A percentile compares a stretch with the other conserved stretches of the same genome.
These are phyloP conservation scores for Calonectria fujianensis DNA, from an alignment of 2,329 filamentous ascomycete species.

Conservation along the genomic window DNA sequence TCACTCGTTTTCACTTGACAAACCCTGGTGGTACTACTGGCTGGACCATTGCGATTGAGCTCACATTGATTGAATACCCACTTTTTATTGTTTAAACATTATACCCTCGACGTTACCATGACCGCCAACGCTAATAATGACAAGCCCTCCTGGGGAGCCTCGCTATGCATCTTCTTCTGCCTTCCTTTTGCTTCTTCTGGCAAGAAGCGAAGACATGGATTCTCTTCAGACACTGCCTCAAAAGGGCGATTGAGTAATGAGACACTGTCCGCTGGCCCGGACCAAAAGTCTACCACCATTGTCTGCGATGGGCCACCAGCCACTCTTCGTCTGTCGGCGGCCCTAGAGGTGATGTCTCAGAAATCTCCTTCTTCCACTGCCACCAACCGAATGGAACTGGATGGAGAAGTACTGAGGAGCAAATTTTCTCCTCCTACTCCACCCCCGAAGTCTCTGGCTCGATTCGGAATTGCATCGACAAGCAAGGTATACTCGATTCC, in stretches of 20 bases:
- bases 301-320: background rate
- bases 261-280: background rate
- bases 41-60: constrained; percentile 5
- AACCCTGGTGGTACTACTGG: constrained; percentile 9
- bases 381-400: background rate
- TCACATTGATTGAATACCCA: background rate
- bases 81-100: background rate
- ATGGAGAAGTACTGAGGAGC: background rate
- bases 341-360: background rate
- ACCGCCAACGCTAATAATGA: constrained; percentile 13
- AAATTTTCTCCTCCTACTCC: background rate
- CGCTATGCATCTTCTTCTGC: background rate
- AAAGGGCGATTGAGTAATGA: background rate
- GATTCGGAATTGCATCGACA: background rate
- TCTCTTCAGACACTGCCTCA: background rate
- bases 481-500: background rate
- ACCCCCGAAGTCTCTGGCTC: background rate
- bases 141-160: background rate
- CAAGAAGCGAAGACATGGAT: background rate
- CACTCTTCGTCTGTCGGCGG: background rate
- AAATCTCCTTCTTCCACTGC: background rate
- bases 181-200: background rate
- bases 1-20: background rate
- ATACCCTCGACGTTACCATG: constrained; percentile 20
- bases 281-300: background rate